Evolutionary conservation across 257 asterid genomes (phyloP).

Genomic region (Nicotiana paniculata): DNA sequence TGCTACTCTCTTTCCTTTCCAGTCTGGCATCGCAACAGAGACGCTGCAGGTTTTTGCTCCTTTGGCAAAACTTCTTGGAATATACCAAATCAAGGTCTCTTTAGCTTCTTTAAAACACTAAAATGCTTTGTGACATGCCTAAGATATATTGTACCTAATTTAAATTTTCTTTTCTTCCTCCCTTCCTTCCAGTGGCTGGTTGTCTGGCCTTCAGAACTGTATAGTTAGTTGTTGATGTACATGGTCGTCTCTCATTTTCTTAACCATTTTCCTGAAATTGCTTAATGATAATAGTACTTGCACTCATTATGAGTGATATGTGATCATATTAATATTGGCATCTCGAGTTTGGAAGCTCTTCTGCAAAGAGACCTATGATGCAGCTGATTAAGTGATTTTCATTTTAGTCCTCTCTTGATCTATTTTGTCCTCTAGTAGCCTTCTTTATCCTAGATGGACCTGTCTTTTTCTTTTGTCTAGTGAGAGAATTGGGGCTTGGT

Average conservation of each 20-base stretch:
- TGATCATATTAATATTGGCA: background rate
- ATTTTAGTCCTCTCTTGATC: background rate
- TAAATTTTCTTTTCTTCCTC: background rate
- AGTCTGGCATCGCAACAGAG: slow-evolving; percentile 92
- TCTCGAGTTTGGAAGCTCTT: background rate
- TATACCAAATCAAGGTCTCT: slow-evolving; percentile 78
- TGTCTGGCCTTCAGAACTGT: background rate
- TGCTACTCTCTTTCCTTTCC: slow-evolving; percentile 18
- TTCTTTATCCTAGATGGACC: background rate
- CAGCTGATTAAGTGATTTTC: background rate
- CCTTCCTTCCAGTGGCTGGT: background rate
- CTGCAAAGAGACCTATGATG: background rate
- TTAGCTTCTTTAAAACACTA: background rate
- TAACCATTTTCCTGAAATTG: background rate
- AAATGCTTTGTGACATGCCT: background rate
- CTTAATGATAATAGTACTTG: background rate
- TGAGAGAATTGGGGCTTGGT: background rate
- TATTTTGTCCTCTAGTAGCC: background rate
- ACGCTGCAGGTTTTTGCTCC: slow-evolving; percentile 94
- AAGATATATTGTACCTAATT: background rate
- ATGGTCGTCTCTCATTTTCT: background rate
- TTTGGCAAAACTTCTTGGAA: slow-evolving; percentile 84
- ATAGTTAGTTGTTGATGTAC: background rate
- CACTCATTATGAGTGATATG: background rate
- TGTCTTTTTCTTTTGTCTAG: background rate